Percentiles rank a stretch among this genome's conserved stretches.
Evolutionary conservation across 148 eudicot genomes (phyloP).

Genomic region (Polygonum maritimum): DNA sequence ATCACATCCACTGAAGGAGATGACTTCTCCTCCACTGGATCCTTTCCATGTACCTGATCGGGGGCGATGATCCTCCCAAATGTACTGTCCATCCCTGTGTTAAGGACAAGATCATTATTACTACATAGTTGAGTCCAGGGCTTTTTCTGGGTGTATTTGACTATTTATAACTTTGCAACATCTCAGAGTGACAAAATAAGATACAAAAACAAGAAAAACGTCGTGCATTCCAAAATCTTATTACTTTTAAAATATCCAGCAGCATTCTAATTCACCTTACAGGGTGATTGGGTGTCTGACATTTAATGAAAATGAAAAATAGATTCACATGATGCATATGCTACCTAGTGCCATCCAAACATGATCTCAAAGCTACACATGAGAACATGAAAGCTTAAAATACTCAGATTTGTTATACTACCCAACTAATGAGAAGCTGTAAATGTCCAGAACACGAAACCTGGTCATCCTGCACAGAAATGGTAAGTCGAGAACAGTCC

Average conservation of each 20-base stretch:
- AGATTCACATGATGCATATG: neutral
- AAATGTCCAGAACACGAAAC: slow-evolving; percentile 23
- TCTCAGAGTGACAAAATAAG: neutral
- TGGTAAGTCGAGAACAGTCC: slow-evolving; percentile 84
- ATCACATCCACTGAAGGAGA: slow-evolving; percentile 95
- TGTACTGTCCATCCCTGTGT: slow-evolving; percentile 60
- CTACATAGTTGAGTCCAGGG: neutral
- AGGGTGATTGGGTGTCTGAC: neutral
- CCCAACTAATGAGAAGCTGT: neutral
- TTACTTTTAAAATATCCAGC: neutral
- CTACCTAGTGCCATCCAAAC: neutral
- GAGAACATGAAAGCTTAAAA: neutral
- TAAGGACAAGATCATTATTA: neutral
- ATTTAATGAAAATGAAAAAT: neutral
- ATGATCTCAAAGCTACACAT: neutral
- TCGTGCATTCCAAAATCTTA: neutral
- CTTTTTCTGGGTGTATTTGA: neutral
- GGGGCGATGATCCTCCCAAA: slow-evolving; percentile 97
- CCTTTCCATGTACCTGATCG: slow-evolving; percentile 91
- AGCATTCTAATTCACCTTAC: neutral
- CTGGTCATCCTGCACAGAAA: slow-evolving; percentile 87
- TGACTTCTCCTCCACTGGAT: slow-evolving; percentile 82
- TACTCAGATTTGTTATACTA: neutral
- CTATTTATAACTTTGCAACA: neutral
- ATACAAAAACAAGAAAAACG: neutral